Percentiles rank a stretch among this genome's conserved stretches.
These are phyloP conservation scores for Escovopsis sp. DNA, from an alignment of 2,329 filamentous ascomycete genomes.

Conservation along the genomic window DNA sequence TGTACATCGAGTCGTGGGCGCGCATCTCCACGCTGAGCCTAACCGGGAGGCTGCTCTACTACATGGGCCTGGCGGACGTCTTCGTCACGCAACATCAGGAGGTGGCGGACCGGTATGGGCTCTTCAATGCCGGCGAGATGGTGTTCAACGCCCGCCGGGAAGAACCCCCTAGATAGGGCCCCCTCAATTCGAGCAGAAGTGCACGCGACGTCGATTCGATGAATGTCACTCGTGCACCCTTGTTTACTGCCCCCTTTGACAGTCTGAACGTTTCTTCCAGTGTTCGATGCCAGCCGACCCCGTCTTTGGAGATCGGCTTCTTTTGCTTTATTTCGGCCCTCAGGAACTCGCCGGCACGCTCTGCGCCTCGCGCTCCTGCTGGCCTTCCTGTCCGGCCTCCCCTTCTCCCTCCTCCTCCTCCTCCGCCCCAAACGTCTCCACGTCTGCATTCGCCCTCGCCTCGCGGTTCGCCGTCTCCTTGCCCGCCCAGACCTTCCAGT, in stretches of 20 bases:
- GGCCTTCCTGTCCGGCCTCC: slow-evolving; percentile 9
- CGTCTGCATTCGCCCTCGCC: slow-evolving; percentile 24
- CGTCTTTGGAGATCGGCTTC: background rate
- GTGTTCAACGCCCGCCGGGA: slow-evolving; percentile 24
- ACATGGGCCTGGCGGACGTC: slow-evolving; percentile 51
- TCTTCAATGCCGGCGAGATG: slow-evolving; percentile 24
- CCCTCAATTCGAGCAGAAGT: background rate
- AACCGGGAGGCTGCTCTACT: slow-evolving; percentile 62
- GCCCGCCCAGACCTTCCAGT: slow-evolving; percentile 70
- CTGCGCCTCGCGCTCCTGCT: slow-evolving; percentile 11
- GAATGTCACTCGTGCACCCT: background rate
- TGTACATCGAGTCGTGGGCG: slow-evolving; percentile 92
- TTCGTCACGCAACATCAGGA: slow-evolving; percentile 72
- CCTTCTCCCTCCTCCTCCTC: slow-evolving; percentile 14
- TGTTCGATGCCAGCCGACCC: slow-evolving; percentile 8
- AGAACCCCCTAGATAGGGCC: slow-evolving; percentile 1
- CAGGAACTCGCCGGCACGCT: background rate
- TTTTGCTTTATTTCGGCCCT: background rate
- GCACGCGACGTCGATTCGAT: background rate
- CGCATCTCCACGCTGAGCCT: slow-evolving; percentile 70
- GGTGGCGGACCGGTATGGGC: slow-evolving; percentile 35
- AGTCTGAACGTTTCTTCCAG: slow-evolving; percentile 6
- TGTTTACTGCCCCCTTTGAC: too few relatives aligned
- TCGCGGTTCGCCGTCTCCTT: slow-evolving; percentile 29
- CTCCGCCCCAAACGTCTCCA: slow-evolving; percentile 27